A percentile compares a stretch with the other conserved stretches of the same genome.
phyloP scores from a whole-genome alignment of 108 stramenopile species.

The Nitzschia sp. region DNA sequence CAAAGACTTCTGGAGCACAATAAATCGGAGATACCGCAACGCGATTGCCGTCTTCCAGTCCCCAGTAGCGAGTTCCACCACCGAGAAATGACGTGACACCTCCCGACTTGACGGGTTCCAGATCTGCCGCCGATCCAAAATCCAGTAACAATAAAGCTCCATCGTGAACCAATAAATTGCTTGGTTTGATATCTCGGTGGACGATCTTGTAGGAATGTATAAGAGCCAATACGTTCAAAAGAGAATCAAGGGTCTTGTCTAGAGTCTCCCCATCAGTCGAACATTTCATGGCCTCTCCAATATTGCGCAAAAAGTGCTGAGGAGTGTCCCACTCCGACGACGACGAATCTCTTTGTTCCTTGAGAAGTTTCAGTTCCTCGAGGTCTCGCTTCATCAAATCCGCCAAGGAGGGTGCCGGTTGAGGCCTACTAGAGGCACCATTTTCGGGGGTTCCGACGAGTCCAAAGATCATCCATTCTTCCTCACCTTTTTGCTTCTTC shows the following conservation, averaged over 20 bases:
- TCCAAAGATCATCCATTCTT: constrained; percentile 76
- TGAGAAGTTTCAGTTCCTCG: constrained; percentile 12
- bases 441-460: constrained; percentile 16
- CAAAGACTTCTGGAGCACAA: constrained; percentile 74
- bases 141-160: constrained; percentile 59
- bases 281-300: constrained; percentile 50
- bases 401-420: constrained; percentile 50
- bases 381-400: constrained; percentile 59
- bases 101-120: constrained; percentile 41
- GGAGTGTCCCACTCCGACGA: too few species aligned
- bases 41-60: constrained; percentile 40
- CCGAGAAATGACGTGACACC: constrained; percentile 16
- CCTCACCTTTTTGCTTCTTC: constrained; percentile 5
- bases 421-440: neutral
- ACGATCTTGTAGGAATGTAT: constrained; percentile 61
- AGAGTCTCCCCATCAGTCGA: constrained; percentile 43
- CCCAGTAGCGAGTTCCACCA: constrained; percentile 18
- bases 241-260: constrained; percentile 43
- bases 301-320: constrained; percentile 56
- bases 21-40: constrained; percentile 81
- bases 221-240: constrained; percentile 51
- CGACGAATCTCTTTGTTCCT: neutral
- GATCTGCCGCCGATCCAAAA: constrained; percentile 83
- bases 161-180: constrained; percentile 54
- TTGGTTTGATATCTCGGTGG: constrained; percentile 85